Base-by-base conservation (phyloP, 495 filamentous ascomycete species). In the Podospora pseudocomata region DNA sequence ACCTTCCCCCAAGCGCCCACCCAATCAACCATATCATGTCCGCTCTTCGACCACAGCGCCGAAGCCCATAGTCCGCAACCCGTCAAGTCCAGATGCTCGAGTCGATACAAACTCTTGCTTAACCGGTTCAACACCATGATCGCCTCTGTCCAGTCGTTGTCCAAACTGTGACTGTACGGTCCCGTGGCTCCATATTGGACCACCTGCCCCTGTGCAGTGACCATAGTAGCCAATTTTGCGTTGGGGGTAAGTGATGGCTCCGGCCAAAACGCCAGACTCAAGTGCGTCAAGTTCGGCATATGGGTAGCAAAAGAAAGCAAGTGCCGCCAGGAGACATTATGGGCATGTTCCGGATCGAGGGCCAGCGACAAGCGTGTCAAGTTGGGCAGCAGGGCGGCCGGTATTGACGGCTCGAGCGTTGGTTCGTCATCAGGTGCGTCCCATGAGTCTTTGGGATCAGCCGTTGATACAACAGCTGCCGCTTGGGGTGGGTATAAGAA, bases 201-300 rank as follows among this genome's bases (percentile, higher is more conserved):
- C 5, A 56, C 7, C 72, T 67, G 44, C 79, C 80, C 11, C 44
- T 77, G 72, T 19, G 75, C 72, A 4, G 85, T 77, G 16, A 82
- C 79, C 9, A 83, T 74, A 30, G 83, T 81, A 0, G 83, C 77
- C 53, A 83, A 76, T 59, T 83, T 85, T 2, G 88, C 80, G 67
- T 89, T 87, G 5, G 90, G 90, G 5, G 86, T 90, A 1, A 90
- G 75, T 0, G 83, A 85, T 0, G 93, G 93, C 20, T 84, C 80
- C 2, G 93, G 92, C 93, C 93, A 97, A 75, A 90, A 86, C 0
- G 91, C 89, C 4, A 96, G 80, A 30, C 88, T 92, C 3, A 96
- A 84, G 68, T 95, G 90, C 0, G 92, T 94, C 53, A 95, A 80
- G 0, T 80, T 87, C 0, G 87, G 81, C 0, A 92, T 75, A 61